Evolutionary conservation across 2,329 filamentous ascomycete genomes (phyloP).

Genomic region (Paecilomyces sp.): DNA sequence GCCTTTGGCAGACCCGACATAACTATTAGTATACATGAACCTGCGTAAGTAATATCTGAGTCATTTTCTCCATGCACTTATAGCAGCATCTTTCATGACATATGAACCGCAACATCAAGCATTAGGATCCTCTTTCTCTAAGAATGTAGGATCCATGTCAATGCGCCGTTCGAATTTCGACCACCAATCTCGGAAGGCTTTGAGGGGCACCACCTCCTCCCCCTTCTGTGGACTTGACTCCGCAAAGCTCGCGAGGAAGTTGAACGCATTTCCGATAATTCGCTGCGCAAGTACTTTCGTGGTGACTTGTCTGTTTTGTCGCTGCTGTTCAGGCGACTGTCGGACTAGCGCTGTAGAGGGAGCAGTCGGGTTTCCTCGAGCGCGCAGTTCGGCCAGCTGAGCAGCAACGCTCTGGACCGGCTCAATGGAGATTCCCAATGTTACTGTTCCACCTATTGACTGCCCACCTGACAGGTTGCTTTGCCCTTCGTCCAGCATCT

Average conservation of each 20-base stretch:
- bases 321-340: conserved; percentile 15
- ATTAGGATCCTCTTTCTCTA: conserved; percentile 61
- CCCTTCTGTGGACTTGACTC: conserved; percentile 48
- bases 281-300: conserved; percentile 79
- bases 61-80: neutral
- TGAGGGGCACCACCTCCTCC: conserved; percentile 84
- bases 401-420: conserved; percentile 62
- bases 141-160: conserved; percentile 76
- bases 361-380: conserved; percentile 14
- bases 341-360: conserved; percentile 23
- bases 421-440: conserved; percentile 79
- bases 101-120: conserved; percentile 5
- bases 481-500: conserved; percentile 43
- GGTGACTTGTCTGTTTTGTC: conserved; percentile 40
- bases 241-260: conserved; percentile 86
- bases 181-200: conserved; percentile 97
- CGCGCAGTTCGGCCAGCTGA: conserved; percentile 55
- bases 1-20: neutral
- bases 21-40: neutral
- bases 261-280: conserved; percentile 96
- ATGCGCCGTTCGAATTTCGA: conserved; percentile 85
- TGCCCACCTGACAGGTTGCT: conserved; percentile 14
- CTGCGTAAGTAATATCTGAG: neutral
- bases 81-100: neutral
- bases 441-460: conserved; percentile 44